Evolutionary conservation across 805 yeast genomes (phyloP), one percentile per base, ranked within the genome.

Genomic region (Myxozyma vanderwaltii): DNA sequence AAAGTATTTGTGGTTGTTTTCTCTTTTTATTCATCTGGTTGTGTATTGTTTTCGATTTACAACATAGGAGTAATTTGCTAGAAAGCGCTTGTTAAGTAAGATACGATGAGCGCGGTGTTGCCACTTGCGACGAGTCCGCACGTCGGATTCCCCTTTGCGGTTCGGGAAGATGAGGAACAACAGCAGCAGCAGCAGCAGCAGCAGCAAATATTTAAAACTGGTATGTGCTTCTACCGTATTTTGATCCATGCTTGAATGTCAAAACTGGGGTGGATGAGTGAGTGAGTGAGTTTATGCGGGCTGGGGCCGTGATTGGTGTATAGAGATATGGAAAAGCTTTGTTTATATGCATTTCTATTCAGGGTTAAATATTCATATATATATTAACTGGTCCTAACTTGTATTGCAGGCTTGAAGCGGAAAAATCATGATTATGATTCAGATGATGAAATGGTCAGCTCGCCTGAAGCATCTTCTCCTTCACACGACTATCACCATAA

Each of bases 101-200:
- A 8, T 4, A 52, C n/a, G 13, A 61, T 61, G 65, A 61, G 65
- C 31, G 65, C 65, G 6, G 64, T 61, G 17, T 48, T 61, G 51
- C 63, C 65, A 45, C 61, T 54, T 19, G 38, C 52, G 13, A 57
- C 61, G 8, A 57, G 63, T 10, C 63, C 65, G 36, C 58, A 54
- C 12, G 39, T 59, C 21, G 64, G 61, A 40, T 60, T 60, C 40
- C 61, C 63, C 15, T 53, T 60, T 24, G 23, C 58, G 15, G 49
- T 40, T 15, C 63, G 59, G 19, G 48, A 52, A 12, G 40, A 36
- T 38, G 63, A 59, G 23, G 24, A 54, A 7, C 40, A 44, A 40
- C 55, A 60, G 3, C n/a, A n/a, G n/a, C n/a, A n/a, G n/a, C n/a
- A n/a, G n/a, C n/a, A n/a, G n/a, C n/a, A n/a, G n/a, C n/a, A n/a